Evolutionary conservation across 305 asterid genomes (phyloP).

Genomic region (Solanum hybrid): DNA sequence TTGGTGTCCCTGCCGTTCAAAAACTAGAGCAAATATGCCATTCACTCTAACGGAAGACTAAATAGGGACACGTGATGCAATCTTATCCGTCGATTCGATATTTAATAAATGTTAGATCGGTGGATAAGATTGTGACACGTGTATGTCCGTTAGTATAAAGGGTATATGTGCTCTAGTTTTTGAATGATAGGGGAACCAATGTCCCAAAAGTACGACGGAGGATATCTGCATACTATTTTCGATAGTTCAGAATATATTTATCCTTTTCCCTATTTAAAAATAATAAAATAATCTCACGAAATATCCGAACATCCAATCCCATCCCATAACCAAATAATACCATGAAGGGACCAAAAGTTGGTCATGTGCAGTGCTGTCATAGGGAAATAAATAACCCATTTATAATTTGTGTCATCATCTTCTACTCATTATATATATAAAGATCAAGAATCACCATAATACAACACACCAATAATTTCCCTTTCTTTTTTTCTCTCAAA

Average conservation of each 20-base stretch:
- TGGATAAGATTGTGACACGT: no score
- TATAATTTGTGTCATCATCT: background rate
- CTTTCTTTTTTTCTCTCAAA: background rate
- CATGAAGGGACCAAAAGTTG: background rate
- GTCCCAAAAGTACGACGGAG: no score
- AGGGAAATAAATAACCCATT: background rate
- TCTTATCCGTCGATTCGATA: no score
- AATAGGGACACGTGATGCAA: no score
- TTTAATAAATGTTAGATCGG: no score
- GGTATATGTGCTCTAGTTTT: no score
- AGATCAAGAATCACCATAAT: background rate
- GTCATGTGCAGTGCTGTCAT: background rate
- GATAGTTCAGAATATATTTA: fast-evolving
- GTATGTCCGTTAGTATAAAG: no score
- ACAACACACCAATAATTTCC: background rate
- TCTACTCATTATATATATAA: background rate
- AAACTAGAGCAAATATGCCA: no score
- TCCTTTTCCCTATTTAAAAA: background rate
- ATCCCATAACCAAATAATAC: background rate
- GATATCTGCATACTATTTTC: no score
- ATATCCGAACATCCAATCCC: background rate
- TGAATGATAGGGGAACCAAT: no score
- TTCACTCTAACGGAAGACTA: no score
- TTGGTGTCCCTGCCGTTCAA: no score
- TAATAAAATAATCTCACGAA: background rate